These are phyloP conservation scores for Collybiopsis confluens DNA, from an alignment of 768 basidiomycete genomes.

Conservation along the genomic window DNA sequence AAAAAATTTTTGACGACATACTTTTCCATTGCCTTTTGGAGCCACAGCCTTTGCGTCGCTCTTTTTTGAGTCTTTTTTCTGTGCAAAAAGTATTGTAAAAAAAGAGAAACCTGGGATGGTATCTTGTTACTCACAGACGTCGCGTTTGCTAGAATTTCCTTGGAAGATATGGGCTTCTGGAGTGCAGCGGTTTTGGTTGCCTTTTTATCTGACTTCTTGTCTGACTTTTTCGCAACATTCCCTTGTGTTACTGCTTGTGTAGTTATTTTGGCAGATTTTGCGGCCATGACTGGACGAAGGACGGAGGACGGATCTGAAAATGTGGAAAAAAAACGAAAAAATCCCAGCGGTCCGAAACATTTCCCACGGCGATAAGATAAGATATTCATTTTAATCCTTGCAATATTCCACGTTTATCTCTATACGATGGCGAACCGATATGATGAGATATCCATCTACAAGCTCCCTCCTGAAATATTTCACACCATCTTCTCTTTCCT, in stretches of 20 bases:
- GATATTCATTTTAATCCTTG: too few species aligned
- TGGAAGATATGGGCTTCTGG: conserved; percentile 30
- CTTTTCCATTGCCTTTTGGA: conserved; percentile 12
- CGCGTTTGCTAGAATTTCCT: conserved; percentile 40
- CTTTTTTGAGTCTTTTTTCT: conserved; percentile 22
- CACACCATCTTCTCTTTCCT: neutral
- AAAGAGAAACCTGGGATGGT: neutral
- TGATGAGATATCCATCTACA: conserved; percentile 5
- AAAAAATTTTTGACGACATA: neutral
- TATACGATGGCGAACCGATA: neutral
- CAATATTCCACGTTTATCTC: too few species aligned
- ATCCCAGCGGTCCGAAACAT: too few species aligned
- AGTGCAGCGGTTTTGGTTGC: conserved; percentile 14
- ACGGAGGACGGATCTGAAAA: too few species aligned
- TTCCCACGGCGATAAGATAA: too few species aligned
- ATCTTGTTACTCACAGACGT: conserved; percentile 15
- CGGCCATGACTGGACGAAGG: too few species aligned
- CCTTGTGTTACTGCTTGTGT: too few species aligned
- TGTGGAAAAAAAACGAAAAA: too few species aligned
- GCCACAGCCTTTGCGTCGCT: conserved; percentile 21
- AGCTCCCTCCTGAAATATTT: neutral
- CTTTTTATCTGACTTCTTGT: conserved; percentile 6
- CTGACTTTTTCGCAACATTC: too few species aligned
- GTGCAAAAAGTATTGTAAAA: conserved; percentile 2
- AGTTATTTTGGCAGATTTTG: too few species aligned